A percentile compares a stretch with the other conserved stretches of the same genome.
These are phyloP conservation scores for Colletotrichum orchidophilum DNA, from an alignment of 2,329 filamentous ascomycete genomes.

Conservation along the genomic window DNA sequence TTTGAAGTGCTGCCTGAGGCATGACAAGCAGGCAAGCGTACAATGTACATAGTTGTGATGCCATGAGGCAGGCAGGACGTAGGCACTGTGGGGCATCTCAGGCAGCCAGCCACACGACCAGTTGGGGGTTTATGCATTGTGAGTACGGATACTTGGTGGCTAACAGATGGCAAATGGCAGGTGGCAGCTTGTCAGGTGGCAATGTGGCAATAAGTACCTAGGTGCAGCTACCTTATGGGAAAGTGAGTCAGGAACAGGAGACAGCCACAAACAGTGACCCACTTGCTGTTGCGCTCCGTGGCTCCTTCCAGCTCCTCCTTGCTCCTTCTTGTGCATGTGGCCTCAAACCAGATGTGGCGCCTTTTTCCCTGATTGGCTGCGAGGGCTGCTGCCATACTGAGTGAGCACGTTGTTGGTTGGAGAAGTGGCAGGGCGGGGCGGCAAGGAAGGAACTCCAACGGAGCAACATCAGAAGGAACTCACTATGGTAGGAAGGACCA, in stretches of 20 bases:
- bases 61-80: too few species aligned
- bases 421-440: not conserved
- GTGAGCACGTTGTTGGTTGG: not conserved
- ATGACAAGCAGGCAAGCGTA: not conserved
- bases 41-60: too few species aligned
- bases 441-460: not conserved
- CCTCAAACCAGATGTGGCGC: not conserved
- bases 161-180: too few species aligned
- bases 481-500: not conserved
- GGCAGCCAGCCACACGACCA: too few species aligned
- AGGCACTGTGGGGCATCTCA: too few species aligned
- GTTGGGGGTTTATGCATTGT: too few species aligned
- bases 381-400: not conserved
- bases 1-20: constrained; percentile 5
- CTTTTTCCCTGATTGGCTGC: not conserved
- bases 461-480: not conserved
- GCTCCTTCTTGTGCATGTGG: not conserved
- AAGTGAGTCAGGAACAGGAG: too few species aligned
- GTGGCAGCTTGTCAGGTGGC: too few species aligned
- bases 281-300: not conserved
- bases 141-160: too few species aligned
- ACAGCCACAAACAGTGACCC: not conserved
- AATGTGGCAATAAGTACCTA: too few species aligned
- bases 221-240: too few species aligned
- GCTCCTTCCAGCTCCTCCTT: not conserved